phyloP scores from a whole-genome alignment of 169 alveolate species.

The Eimeria maxima region DNA sequence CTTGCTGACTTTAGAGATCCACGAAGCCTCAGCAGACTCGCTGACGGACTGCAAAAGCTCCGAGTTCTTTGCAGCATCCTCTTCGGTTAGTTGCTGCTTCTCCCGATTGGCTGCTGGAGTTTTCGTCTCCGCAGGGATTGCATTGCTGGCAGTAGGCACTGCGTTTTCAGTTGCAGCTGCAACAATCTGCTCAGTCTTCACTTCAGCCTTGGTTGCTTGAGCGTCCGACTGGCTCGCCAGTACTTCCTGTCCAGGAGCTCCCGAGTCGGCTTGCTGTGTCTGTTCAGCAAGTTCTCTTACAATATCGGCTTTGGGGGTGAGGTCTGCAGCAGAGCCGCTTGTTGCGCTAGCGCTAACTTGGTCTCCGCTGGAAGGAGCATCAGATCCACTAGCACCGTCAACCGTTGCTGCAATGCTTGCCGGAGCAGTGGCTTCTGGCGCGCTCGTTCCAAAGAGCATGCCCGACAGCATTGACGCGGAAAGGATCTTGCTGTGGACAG shows the following conservation, averaged over 20 bases:
- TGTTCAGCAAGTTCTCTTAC: conserved; percentile 31
- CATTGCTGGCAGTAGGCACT: not conserved
- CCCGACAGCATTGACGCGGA: conserved; percentile 57
- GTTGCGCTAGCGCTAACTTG: conserved; percentile 8
- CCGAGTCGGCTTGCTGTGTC: conserved; percentile 43
- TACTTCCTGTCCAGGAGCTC: conserved; percentile 15
- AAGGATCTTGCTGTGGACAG: conserved; percentile 57
- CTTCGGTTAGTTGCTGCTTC: conserved; percentile 48
- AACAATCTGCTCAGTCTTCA: conserved; percentile 34
- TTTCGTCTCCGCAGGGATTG: not conserved
- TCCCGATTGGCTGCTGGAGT: not conserved
- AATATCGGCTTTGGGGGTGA: conserved; percentile 30
- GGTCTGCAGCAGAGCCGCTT: conserved; percentile 65
- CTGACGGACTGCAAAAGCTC: conserved; percentile 69
- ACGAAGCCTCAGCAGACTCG: conserved; percentile 70
- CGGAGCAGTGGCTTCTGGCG: conserved; percentile 17
- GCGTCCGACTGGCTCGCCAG: conserved; percentile 52
- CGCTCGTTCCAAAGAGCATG: conserved; percentile 49
- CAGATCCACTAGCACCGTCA: conserved; percentile 36
- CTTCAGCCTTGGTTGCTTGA: conserved; percentile 32
- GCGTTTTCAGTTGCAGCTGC: conserved; percentile 16
- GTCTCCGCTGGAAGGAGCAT: conserved; percentile 53
- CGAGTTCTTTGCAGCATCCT: conserved; percentile 48
- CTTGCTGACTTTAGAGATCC: conserved; percentile 65
- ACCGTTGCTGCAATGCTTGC: conserved; percentile 37